Evolutionary conservation across 2,329 filamentous ascomycete species (phyloP).

Genomic region (Claviceps spartinae): DNA sequence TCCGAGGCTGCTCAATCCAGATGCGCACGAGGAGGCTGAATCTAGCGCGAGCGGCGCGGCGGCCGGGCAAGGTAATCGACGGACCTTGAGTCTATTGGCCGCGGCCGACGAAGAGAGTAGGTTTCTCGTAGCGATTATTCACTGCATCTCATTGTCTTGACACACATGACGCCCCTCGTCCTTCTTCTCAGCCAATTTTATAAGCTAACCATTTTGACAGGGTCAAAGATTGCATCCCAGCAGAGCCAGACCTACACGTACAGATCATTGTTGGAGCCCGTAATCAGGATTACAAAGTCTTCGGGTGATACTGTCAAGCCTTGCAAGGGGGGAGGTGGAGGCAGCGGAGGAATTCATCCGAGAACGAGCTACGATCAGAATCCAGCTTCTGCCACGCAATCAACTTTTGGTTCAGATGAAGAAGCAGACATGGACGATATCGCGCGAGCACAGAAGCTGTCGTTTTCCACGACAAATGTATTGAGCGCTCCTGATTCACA

Average conservation of each 20-base stretch:
- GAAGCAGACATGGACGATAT: conserved; percentile 78
- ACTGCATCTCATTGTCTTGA: too few species aligned
- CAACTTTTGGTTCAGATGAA: conserved; percentile 67
- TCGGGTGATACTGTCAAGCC: conserved; percentile 45
- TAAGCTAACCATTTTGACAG: conserved; percentile 17
- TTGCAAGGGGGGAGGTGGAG: conserved; percentile 29
- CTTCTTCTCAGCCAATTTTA: neutral
- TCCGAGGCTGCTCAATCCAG: conserved; percentile 31
- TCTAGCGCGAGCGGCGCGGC: conserved; percentile 19
- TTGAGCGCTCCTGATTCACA: conserved; percentile 62
- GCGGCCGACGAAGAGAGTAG: conserved; percentile 68
- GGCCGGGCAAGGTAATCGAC: conserved; percentile 25
- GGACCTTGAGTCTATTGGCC: conserved; percentile 50
- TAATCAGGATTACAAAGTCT: conserved; percentile 51
- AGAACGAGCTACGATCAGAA: conserved; percentile 70
- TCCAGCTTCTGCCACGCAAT: conserved; percentile 38
- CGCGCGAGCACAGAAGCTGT: conserved; percentile 72
- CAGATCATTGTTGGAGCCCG: conserved; percentile 52
- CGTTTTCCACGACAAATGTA: conserved; percentile 67
- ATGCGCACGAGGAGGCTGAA: conserved; percentile 21
- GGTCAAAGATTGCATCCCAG: conserved; percentile 38
- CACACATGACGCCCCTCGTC: too few species aligned
- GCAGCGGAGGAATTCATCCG: conserved; percentile 49
- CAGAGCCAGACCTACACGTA: conserved; percentile 38
- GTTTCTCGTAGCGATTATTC: conserved; percentile 18